Evolutionary conservation across 805 yeast species (phyloP).

Genomic region (Ogataea pini): DNA sequence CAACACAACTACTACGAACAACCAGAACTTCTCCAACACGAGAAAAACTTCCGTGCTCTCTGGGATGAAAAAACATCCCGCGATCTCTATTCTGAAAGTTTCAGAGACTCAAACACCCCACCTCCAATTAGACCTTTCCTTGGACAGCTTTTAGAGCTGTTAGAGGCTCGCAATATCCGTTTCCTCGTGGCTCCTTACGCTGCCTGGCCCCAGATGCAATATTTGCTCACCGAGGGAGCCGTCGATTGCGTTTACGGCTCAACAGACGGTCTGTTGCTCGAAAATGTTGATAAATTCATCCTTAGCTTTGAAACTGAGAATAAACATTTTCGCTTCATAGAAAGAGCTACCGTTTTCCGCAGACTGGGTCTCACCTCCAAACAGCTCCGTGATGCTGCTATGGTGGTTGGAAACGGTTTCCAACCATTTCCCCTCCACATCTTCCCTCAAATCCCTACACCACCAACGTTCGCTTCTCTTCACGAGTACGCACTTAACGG

Average conservation of each 20-base stretch:
- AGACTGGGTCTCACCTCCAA: conserved; percentile 63
- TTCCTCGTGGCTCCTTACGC: conserved; percentile 81
- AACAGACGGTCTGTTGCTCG: conserved; percentile 68
- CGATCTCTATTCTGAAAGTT: conserved; percentile 44
- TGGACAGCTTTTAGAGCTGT: conserved; percentile 56
- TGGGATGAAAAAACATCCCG: conserved; percentile 43
- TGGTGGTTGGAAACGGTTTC: conserved; percentile 75
- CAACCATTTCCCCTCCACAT: conserved; percentile 64
- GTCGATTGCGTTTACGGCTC: conserved; percentile 84
- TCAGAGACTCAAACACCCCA: conserved; percentile 53
- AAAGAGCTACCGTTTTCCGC: conserved; percentile 53
- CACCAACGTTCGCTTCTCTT: conserved; percentile 31
- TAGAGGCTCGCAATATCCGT: conserved; percentile 56
- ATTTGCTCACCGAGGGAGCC: conserved; percentile 53
- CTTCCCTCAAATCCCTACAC: conserved; percentile 42
- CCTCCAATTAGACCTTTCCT: conserved; percentile 51
- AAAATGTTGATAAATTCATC: conserved; percentile 66
- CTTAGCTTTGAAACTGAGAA: conserved; percentile 66
- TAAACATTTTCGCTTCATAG: conserved; percentile 67
- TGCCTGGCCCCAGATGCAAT: conserved; percentile 78
- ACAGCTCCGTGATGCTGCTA: conserved; percentile 72
- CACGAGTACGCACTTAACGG: conserved; percentile 39
- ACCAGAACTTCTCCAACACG: conserved; percentile 33
- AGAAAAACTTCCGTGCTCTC: conserved; percentile 46
- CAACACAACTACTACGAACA: conserved; percentile 32